These are phyloP conservation scores for Suhomyces coccinellae DNA, from an alignment of 1,139 yeast genomes.

Conservation along the genomic window DNA sequence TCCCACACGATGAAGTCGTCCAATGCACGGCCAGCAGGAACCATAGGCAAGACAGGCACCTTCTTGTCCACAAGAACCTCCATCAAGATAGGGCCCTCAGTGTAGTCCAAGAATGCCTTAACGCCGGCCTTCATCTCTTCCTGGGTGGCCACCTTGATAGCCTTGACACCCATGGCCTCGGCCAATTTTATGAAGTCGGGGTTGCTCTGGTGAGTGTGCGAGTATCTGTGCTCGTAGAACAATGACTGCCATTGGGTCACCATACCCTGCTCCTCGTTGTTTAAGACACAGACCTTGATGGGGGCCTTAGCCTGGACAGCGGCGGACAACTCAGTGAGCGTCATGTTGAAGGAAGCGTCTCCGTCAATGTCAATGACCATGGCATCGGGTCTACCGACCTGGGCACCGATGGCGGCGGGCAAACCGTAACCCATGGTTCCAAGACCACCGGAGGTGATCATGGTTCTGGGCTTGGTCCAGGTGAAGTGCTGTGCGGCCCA, in stretches of 20 bases:
- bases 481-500: slow-evolving; percentile 99
- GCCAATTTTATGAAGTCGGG: slow-evolving; percentile 93
- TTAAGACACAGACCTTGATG: slow-evolving; percentile 81
- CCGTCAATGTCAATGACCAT: slow-evolving; percentile 96
- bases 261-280: slow-evolving; percentile 99
- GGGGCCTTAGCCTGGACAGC: slow-evolving; percentile 95
- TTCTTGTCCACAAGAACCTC: slow-evolving; percentile 93
- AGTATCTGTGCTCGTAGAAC: slow-evolving; percentile 93
- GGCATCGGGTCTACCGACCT: slow-evolving; percentile 92
- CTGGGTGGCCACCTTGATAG: slow-evolving; percentile 69
- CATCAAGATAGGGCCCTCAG: slow-evolving; percentile 80
- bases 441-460: slow-evolving; percentile 96
- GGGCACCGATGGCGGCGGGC: slow-evolving; percentile 98
- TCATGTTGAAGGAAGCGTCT: slow-evolving; percentile 98
- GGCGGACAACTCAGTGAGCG: slow-evolving; percentile 85
- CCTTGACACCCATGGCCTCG: slow-evolving; percentile 90
- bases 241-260: slow-evolving; percentile 99
- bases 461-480: slow-evolving; percentile 87
- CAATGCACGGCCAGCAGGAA: slow-evolving; percentile 92
- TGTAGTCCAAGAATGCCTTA: slow-evolving; percentile 69
- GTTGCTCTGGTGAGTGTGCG: slow-evolving; percentile 94
- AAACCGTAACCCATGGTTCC: slow-evolving; percentile 99
- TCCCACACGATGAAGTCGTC: slow-evolving; percentile 90
- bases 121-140: slow-evolving; percentile 55
- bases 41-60: slow-evolving; percentile 98